Percentiles rank a stretch among this genome's conserved stretches.
Conservation (phyloP, 305 asterid species). For the Solanum hybrid region DNA sequence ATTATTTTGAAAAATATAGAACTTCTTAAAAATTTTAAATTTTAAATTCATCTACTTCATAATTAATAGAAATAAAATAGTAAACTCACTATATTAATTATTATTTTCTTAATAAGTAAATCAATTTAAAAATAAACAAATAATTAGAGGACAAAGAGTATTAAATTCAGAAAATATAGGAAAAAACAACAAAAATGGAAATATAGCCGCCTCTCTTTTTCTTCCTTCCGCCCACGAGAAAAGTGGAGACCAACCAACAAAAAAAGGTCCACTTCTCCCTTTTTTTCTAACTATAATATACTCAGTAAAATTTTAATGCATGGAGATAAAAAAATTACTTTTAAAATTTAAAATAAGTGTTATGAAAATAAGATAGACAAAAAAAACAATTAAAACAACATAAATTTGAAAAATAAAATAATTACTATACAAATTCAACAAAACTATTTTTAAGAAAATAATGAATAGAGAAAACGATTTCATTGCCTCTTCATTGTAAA, state of each 20-base stretch:
- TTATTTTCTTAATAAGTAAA: too few species aligned
- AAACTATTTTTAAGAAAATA: neutral
- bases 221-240: neutral
- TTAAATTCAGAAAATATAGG: neutral
- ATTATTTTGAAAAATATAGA: too few species aligned
- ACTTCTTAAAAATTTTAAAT: too few species aligned
- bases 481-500: neutral
- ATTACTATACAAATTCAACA: neutral
- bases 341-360: neutral
- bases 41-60: too few species aligned
- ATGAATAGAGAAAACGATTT: neutral
- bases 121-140: too few species aligned
- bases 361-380: neutral
- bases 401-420: neutral
- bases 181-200: neutral
- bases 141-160: too few species aligned
- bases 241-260: neutral
- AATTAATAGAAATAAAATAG: too few species aligned
- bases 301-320: fast-evolving
- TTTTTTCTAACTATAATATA: neutral
- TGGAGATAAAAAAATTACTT: neutral
- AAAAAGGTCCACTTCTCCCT: neutral
- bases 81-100: too few species aligned
- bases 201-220: neutral
- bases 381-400: neutral